Evolutionary conservation across 768 basidiomycete genomes (phyloP).

Genomic region (Boletus reticulatus): DNA sequence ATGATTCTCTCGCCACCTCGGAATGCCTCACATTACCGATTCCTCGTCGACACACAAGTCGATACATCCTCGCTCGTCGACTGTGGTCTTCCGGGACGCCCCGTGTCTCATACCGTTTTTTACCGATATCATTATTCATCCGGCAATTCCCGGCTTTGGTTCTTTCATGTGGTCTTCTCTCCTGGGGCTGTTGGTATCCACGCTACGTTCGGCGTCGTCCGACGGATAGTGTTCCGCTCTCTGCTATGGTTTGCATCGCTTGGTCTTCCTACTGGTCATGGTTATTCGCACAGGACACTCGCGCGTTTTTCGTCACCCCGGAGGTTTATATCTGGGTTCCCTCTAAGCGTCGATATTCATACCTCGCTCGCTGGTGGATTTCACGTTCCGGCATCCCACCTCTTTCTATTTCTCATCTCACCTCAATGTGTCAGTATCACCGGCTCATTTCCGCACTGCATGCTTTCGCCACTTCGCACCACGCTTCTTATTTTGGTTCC

Average conservation of each 20-base stretch:
- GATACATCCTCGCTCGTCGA: conserved; percentile 6
- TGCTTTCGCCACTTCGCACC: conserved; percentile 42
- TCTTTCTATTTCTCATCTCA: conserved; percentile 23
- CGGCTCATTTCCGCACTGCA: conserved; percentile 36
- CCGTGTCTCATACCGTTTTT: conserved; percentile 27
- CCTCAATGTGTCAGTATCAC: conserved; percentile 44
- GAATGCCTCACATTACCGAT: conserved; percentile 25
- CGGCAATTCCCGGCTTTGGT: conserved; percentile 37
- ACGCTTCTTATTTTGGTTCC: conserved; percentile 33
- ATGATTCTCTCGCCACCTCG: conserved; percentile 26
- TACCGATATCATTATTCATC: conserved; percentile 42
- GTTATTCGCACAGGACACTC: conserved; percentile 39
- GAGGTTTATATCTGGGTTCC: conserved; percentile 30
- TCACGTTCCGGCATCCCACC: conserved; percentile 20
- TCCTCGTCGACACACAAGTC: conserved; percentile 1
- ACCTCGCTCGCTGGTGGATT: conserved; percentile 38
- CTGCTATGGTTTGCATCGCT: conserved; percentile 27
- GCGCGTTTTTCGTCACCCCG: conserved; percentile 21
- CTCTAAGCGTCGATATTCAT: conserved; percentile 44
- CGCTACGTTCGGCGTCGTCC: conserved; percentile 13
- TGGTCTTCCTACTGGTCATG: conserved; percentile 34
- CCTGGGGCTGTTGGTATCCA: conserved; percentile 29
- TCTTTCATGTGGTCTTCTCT: conserved; percentile 27
- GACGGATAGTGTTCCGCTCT: conserved; percentile 31
- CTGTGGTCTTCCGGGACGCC: conserved; percentile 19